Evolutionary conservation across 306 rosid species (phyloP), one percentile per base, ranked within the genome.

Genomic region (Dicorynia guianensis): DNA sequence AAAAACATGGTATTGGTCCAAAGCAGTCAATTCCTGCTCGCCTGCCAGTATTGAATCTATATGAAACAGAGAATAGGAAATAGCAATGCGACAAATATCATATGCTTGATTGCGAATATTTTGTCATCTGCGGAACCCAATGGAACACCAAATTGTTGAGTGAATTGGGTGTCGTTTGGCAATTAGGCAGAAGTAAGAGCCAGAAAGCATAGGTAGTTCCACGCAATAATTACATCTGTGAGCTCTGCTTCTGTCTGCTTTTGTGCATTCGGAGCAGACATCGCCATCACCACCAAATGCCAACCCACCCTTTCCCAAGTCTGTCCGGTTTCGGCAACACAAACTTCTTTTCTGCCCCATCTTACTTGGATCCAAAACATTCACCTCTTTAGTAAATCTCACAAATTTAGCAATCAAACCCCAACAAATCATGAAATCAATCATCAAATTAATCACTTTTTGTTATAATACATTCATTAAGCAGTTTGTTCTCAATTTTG

Each of bases 11-110:
- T 11, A 33, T 1, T 4, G 13, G 34, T 47, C 40, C 59, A 67
- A 9, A 44, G 19, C 10, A 36, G 40, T 43, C 47, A 19, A 25
- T 33, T 36, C 39, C 19, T 44, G 18, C 15, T n/a, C 13, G 34
- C 54, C 7, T 0, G 8, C 11, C 38, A 11, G 20, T 3, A 4
- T 0, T 5, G 8, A 1, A 34, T 25, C 4, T 2, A 19, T 46
- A 3, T 46, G 13, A 5, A 58, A 58, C 9, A 25, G 35, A 49
- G 46, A 35, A 18, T 11, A 6, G 75, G 7, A 43, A 17, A 35
- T 25, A 33, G 11, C 35, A 55, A 78, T 44, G 66, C 74, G 84
- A 79, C 84, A 75, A 64, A 7, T 46, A 30, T 36, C 17, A 20
- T n/a, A n/a, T n/a, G n/a, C n/a, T n/a, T n/a, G n/a, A n/a, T n/a